Percentiles rank a stretch among this genome's conserved stretches.
phyloP scores from a whole-genome alignment of 805 yeast genomes.

The Candida manassasensis region DNA sequence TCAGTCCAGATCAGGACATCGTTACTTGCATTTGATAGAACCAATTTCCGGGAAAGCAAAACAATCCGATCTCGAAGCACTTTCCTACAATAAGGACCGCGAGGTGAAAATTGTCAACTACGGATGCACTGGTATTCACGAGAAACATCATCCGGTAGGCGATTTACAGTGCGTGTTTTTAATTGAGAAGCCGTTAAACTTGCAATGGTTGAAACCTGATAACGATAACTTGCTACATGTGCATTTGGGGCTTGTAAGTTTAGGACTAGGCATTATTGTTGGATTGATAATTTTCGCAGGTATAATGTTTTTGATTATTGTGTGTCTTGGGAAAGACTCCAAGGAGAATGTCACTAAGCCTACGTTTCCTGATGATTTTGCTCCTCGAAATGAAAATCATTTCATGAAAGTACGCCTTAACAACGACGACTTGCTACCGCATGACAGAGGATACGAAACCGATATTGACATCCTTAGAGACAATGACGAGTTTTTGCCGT shows the following conservation, averaged over 20 bases:
- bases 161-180: slow-evolving; percentile 52
- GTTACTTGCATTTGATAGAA: slow-evolving; percentile 29
- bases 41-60: slow-evolving; percentile 1
- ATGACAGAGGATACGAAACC: slow-evolving; percentile 41
- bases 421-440: slow-evolving; percentile 21
- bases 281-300: slow-evolving; percentile 45
- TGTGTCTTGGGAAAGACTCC: slow-evolving; percentile 13
- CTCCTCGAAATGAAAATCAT: slow-evolving; percentile 20
- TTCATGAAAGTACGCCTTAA: slow-evolving; percentile 35
- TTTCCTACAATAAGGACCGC: slow-evolving; percentile 44
- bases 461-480: slow-evolving; percentile 36
- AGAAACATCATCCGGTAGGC: slow-evolving; percentile 13
- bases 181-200: slow-evolving; percentile 63
- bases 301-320: slow-evolving; percentile 17
- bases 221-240: slow-evolving; percentile 46
- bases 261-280: slow-evolving; percentile 60
- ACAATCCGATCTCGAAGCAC: background rate
- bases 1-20: slow-evolving; percentile 21
- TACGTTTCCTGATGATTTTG: slow-evolving; percentile 8
- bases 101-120: slow-evolving; percentile 55
- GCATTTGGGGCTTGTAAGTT: slow-evolving; percentile 62
- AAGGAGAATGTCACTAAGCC: slow-evolving; percentile 8
- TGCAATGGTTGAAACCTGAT: slow-evolving; percentile 52
- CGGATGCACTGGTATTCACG: slow-evolving; percentile 49
- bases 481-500: slow-evolving; percentile 26